Evolutionary conservation across 2,329 filamentous ascomycete species (phyloP).

Genomic region (Trichothecium roseum): DNA sequence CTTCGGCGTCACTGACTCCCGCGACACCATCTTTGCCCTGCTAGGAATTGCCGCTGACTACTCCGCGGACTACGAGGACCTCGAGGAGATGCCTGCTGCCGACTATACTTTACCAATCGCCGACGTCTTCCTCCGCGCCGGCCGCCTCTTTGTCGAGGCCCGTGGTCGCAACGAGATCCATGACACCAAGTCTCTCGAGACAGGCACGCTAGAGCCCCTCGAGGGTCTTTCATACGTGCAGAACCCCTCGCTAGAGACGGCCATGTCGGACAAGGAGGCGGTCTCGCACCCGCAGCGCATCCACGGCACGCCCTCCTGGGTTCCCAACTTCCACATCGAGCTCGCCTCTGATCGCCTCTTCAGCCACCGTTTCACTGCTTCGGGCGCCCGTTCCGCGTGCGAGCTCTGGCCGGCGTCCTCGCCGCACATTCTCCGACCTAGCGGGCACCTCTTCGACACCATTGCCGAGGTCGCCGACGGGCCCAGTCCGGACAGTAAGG

Average conservation of each 20-base stretch:
- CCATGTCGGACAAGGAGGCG: background rate
- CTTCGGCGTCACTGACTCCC: constrained; percentile 7
- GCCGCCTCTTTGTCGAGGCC: constrained; percentile 3
- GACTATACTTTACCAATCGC: constrained; percentile 4
- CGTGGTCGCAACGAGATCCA: constrained; percentile 4
- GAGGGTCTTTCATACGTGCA: constrained; percentile 3
- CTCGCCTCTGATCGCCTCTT: background rate
- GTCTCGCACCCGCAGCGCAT: constrained; percentile 1
- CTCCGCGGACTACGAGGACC: background rate
- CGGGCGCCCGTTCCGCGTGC: background rate
- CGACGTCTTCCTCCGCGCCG: constrained; percentile 5
- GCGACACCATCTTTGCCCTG: constrained; percentile 10
- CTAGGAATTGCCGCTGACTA: constrained; percentile 5
- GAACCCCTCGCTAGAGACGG: background rate
- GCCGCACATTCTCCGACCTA: background rate
- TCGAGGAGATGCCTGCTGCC: background rate
- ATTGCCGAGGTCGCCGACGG: background rate
- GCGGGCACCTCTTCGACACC: constrained; percentile 3
- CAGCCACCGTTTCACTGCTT: constrained; percentile 3
- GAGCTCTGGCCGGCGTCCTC: constrained; percentile 1
- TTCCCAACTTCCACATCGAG: constrained; percentile 5
- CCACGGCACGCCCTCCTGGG: constrained; percentile 2
- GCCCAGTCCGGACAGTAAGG: constrained; percentile 1
- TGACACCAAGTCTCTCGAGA: background rate
- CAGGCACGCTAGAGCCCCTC: background rate